Conservation (phyloP, 129 eudicot species). For the Helianthus tuberosus region DNA sequence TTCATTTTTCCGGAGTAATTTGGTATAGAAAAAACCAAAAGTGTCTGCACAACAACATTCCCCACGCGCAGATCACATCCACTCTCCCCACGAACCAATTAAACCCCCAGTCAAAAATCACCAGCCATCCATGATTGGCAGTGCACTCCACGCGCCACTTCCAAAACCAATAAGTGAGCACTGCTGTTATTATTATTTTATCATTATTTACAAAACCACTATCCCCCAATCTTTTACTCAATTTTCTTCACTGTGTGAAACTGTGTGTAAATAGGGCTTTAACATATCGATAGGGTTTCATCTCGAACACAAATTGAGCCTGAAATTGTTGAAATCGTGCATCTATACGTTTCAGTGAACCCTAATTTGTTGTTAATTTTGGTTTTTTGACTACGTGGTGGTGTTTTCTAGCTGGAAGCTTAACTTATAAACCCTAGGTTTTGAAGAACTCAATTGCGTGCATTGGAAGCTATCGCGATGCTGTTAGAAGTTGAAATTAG, state of each 20-base stretch:
- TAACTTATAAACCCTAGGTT: constrained; percentile 47
- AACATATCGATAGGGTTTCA: constrained; percentile 24
- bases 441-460: constrained; percentile 28
- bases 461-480: constrained; percentile 31
- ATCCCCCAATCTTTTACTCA: constrained; percentile 22
- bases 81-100: neutral
- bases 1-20: constrained; percentile 15
- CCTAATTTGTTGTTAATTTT: constrained; percentile 31
- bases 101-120: constrained; percentile 16
- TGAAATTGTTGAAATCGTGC: constrained; percentile 21
- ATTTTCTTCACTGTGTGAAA: constrained; percentile 38
- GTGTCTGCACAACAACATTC: neutral
- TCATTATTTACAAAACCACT: constrained; percentile 46
- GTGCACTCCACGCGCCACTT: constrained; percentile 22
- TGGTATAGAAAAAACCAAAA: constrained; percentile 22
- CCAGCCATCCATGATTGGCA: constrained; percentile 5
- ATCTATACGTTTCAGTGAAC: constrained; percentile 28
- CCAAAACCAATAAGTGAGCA: neutral
- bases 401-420: constrained; percentile 17
- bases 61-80: constrained; percentile 16
- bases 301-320: constrained; percentile 6
- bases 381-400: neutral
- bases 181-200: constrained; percentile 37
- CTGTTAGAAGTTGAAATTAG: constrained; percentile 31
- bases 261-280: constrained; percentile 41